Evolutionary conservation across 2,329 filamentous ascomycete species (phyloP), one percentile per base, ranked within the genome.

Genomic region (Penicillium sp.): DNA sequence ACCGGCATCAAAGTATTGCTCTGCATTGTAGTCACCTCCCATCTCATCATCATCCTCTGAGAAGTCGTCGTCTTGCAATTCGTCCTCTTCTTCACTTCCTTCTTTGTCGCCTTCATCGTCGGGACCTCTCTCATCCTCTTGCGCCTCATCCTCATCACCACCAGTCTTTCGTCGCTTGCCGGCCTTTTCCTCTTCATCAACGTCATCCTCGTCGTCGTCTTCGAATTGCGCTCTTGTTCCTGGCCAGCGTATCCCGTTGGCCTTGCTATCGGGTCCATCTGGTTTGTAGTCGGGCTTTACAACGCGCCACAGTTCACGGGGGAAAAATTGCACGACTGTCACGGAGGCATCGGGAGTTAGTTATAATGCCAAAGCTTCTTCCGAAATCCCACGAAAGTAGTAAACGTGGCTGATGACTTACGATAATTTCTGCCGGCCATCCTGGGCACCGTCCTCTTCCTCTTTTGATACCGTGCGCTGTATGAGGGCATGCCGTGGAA

Each of bases 401-500:
- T 35, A 35, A 33, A 3, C 9, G 12, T 5, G 30, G 4, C 5
- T 16, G 30, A 35, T n/a, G 20, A 74, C 78, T 69, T 66, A 83
- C 82, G 74, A 64, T 84, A 85, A 20, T 81, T 75, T 45, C 81
- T 71, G 21, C 76, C 79, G 48, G 77, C 74, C 20, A 86, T 70
- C 59, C 79, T 78, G 0, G 84, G 84, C 9, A 85, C 65, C 20
- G 74, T 77, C 58, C 81, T 73, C 62, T 78, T 77, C 63, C 82
- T 81, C 61, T 81, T 83, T 55, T 79, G 72, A 67, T 84, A 86
- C 64, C 79, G 81, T 54, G 81, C 75, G 16, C 79, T 79, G 65
- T 84, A 87, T 0, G 82, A 83, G 40, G 81, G 81, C 69, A 85
- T 85, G 55, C 82, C 81, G 45, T 80, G 77, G 64, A 87, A 87